phyloP scores from a whole-genome alignment of 202 grass and related monocot species.

The Cymbopogon flexuosus region DNA sequence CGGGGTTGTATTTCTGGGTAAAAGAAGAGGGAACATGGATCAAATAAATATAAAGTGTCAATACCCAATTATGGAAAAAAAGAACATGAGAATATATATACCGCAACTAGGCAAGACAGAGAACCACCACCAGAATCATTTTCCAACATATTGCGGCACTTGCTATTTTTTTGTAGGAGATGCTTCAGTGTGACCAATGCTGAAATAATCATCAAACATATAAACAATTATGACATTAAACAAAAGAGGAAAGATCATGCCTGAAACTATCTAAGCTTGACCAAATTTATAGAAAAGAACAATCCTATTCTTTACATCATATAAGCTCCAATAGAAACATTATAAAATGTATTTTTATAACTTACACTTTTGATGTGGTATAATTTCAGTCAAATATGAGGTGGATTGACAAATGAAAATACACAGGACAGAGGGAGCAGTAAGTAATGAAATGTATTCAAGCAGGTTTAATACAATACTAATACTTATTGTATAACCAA shows the following conservation, averaged over 20 bases:
- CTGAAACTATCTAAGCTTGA: neutral
- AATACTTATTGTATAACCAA: conserved; percentile 3
- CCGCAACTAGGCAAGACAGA: conserved; percentile 74
- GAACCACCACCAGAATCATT: conserved; percentile 94
- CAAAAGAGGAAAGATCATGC: neutral
- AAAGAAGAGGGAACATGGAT: neutral
- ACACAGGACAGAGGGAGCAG: neutral
- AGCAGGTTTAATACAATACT: neutral
- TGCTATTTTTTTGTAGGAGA: conserved; percentile 85
- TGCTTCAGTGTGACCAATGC: conserved; percentile 81
- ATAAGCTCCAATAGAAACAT: neutral
- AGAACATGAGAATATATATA: conserved; percentile 32
- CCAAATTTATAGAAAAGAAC: neutral
- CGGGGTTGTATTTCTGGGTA: conserved; percentile 87
- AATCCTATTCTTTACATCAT: neutral
- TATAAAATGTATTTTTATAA: neutral
- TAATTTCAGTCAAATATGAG: too few relatives aligned
- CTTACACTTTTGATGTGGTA: neutral
- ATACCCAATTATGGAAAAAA: conserved; percentile 17
- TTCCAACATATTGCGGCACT: conserved; percentile 86
- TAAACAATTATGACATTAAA: neutral
- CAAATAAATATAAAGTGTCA: neutral
- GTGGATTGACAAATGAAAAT: too few relatives aligned
- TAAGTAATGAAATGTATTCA: neutral
- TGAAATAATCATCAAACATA: conserved; percentile 34